phyloP scores from a whole-genome alignment of 495 filamentous ascomycete genomes.

The Massariosphaeria phaeospora region DNA sequence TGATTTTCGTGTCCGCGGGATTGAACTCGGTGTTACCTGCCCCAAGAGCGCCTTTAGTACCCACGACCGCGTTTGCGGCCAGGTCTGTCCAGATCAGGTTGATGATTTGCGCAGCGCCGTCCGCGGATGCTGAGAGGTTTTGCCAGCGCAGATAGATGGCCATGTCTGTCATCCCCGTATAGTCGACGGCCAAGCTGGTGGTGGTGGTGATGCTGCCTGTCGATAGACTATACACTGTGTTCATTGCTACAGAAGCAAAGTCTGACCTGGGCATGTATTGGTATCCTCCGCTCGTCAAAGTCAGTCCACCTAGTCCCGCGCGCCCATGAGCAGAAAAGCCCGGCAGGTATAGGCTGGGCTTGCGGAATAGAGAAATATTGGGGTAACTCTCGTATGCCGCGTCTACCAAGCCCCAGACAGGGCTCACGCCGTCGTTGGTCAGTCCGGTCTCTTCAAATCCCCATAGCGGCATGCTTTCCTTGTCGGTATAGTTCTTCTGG shows the following conservation, averaged over 20 bases:
- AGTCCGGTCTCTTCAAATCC: conserved; percentile 39
- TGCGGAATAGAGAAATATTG: conserved; percentile 35
- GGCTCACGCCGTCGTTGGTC: conserved; percentile 25
- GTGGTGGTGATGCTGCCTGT: too few species aligned
- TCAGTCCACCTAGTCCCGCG: too few species aligned
- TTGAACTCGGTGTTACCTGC: too few species aligned
- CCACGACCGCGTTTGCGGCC: conserved; percentile 7
- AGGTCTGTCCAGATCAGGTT: conserved; percentile 46
- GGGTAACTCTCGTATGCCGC: conserved; percentile 30
- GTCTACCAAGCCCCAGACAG: conserved; percentile 42
- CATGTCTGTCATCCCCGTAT: conserved; percentile 34
- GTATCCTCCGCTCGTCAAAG: too few species aligned
- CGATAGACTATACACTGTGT: too few species aligned
- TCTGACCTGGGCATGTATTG: too few species aligned
- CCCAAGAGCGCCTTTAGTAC: conserved; percentile 8
- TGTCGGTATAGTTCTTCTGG: conserved; percentile 34
- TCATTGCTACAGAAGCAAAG: too few species aligned
- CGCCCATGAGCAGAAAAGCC: too few species aligned
- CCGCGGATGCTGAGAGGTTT: conserved; percentile 26
- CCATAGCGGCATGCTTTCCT: conserved; percentile 31
- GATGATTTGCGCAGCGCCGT: conserved; percentile 33
- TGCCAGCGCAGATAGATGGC: conserved; percentile 41
- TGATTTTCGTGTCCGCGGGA: too few species aligned
- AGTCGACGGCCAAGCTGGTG: too few species aligned
- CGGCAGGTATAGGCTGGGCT: conserved; percentile 34